Evolutionary conservation across 805 yeast species (phyloP), one percentile per base, ranked within the genome.

Genomic region (Diddensiella caesifluorescens): DNA sequence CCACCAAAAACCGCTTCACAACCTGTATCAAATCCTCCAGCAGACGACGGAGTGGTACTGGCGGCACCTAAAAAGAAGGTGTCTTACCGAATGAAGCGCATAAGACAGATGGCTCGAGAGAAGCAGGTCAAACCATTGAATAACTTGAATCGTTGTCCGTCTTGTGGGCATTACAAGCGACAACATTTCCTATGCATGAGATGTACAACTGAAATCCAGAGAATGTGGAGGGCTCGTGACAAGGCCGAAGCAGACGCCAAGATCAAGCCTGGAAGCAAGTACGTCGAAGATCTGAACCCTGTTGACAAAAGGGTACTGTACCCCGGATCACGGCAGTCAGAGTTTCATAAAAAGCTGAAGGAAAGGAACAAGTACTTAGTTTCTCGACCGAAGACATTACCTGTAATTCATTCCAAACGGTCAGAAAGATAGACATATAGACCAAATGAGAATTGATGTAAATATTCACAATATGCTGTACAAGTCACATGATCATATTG

Each of bases 1-100:
- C 35, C 15, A 42, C 31, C 20, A 16, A 6, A 13, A 19, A 6
- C 9, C 22, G 20, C 36, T 7, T 18, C 9, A 6, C 15, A 12
- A 18, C 12, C 36, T 18, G 7, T 16, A 7, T 16, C 23, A 10
- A 22, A 10, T 5, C 16, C 9, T 10, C 21, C 36, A 32, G 12
- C 13, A 22, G 83, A 78, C 51, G 73, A 79, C 50, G 95, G 94
- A n/a, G 74, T 84, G 22, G 67, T 86, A 41, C 69, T 70, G 51
- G 98, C 98, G 4, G 97, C 80, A 4, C 97, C 98, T 42, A 92
- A 92, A 71, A 88, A 89, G 76, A 89, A 88, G 63, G 79, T 79
- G 2, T 87, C 97, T 5, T 86, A 87, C 61, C 77, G 77, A 67
- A 84, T 86, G 63, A 83, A 85, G 57, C 80, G 97, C 63, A 81